A percentile compares a stretch with the other conserved stretches of the same genome.
phyloP scores from a whole-genome alignment of 129 eudicot species.

The Helianthus annuus region DNA sequence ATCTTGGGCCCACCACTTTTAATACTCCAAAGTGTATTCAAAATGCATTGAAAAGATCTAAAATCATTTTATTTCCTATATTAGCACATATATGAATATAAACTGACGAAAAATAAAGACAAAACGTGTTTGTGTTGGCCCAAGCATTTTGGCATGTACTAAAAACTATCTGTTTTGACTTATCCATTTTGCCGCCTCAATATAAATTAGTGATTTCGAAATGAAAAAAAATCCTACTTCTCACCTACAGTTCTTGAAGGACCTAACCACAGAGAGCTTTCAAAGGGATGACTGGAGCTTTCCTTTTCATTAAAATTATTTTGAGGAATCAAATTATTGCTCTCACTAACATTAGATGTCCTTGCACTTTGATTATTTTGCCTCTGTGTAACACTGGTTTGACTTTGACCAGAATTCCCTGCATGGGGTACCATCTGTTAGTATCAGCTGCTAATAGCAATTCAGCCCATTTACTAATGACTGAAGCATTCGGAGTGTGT shows the following conservation, averaged over 20 bases:
- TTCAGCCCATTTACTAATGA: background rate
- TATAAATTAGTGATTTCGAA: background rate
- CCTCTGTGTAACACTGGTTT: conserved; percentile 35
- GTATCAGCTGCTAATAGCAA: conserved; percentile 1
- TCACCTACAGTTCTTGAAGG: conserved; percentile 84
- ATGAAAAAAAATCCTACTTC: conserved; percentile 22
- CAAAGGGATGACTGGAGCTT: conserved; percentile 50
- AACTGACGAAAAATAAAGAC: background rate
- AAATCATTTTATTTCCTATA: background rate
- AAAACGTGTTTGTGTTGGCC: background rate
- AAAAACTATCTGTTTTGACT: background rate
- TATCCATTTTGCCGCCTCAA: background rate
- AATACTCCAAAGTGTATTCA: background rate
- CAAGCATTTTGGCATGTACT: background rate
- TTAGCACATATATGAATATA: background rate
- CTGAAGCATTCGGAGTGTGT: background rate
- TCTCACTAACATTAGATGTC: conserved; percentile 49
- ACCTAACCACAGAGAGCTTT: conserved; percentile 64
- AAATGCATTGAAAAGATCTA: background rate
- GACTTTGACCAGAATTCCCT: conserved; percentile 58
- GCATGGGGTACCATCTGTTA: conserved; percentile 21
- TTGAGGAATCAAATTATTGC: conserved; percentile 37
- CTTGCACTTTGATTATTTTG: conserved; percentile 61
- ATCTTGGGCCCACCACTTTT: too few relatives aligned
- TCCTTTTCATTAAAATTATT: conserved; percentile 47